Conservation (phyloP, 108 stramenopile genomes). For the Chaetoceros tenuissimus region DNA sequence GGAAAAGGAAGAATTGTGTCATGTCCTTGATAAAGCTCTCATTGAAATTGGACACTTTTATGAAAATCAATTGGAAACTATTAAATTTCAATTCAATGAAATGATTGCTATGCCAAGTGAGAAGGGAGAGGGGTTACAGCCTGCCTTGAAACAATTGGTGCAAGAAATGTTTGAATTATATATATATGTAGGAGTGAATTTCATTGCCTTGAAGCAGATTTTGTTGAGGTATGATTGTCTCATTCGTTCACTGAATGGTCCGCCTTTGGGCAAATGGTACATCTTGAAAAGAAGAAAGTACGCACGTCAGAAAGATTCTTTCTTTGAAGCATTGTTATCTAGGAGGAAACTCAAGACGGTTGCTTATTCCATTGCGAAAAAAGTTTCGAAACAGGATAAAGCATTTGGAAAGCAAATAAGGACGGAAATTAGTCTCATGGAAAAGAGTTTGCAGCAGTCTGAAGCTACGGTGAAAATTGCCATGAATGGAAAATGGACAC, state of each 20-base stretch:
- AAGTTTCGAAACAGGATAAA: background rate
- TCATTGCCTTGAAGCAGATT: slow-evolving; percentile 48
- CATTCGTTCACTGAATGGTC: slow-evolving; percentile 39
- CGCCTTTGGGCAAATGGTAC: slow-evolving; percentile 59
- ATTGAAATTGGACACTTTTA: background rate
- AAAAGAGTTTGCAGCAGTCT: slow-evolving; percentile 13
- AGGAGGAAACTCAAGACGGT: background rate
- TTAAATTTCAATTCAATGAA: too few species aligned
- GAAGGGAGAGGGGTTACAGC: too few species aligned
- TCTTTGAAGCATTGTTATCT: slow-evolving; percentile 2
- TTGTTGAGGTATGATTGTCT: slow-evolving; percentile 66
- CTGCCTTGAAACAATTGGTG: slow-evolving; percentile 17
- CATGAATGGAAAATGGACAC: slow-evolving; percentile 14
- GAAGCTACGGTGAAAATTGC: slow-evolving; percentile 10
- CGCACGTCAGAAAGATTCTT: background rate
- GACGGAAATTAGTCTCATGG: slow-evolving; percentile 12
- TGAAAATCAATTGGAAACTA: background rate
- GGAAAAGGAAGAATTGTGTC: background rate
- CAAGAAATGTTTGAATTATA: slow-evolving; percentile 52
- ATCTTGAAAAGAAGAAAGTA: slow-evolving; percentile 11
- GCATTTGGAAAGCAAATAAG: slow-evolving; percentile 10
- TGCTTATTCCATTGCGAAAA: background rate
- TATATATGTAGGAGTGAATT: slow-evolving; percentile 54
- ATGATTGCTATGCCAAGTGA: too few species aligned
- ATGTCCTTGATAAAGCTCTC: background rate